Base-by-base conservation (phyloP, 2,329 filamentous ascomycete genomes). In the Calonectria henricotiae region DNA sequence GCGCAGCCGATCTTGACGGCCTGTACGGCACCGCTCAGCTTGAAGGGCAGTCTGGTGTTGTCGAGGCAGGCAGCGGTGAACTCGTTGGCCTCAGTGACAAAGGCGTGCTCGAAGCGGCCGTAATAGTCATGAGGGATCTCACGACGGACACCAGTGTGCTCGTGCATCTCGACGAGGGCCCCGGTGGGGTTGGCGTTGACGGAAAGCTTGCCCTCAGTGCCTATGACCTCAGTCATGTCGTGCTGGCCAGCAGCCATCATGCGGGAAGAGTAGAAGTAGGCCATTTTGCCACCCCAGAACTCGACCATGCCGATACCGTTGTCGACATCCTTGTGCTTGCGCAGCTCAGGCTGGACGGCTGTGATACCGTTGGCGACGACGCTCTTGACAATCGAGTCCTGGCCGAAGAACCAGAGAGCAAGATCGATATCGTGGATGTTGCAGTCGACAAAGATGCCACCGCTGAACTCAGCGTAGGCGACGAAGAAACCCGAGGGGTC, bases 181-280 rank as follows among this genome's bases (percentile, higher is more conserved):
- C 80, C 81, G 55, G 83, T 81, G 5, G 90, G 90, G 73, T 90
- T 88, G 20, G 83, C 85, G 74, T 92, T 92, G 71, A 93, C 83
- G 0, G 85, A 81, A 2, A 93, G 77, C 79, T 92, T 92, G 51
- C 91, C 90, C 71, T 88, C 85, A 0, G 91, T 93, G 9, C 91
- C 91, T 66, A 92, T 90, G 70, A 93, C 87, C 80, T 92, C 90
- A 0, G 90, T 92, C 76, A 86, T 88, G 76, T 93, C 91, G 71
- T 92, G 88, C 79, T 93, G 91, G 0, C 91, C 91, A 0, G 89
- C 87, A 0, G 90, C 89, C 88, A 92, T 93, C 89, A 92, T 93
- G n/a, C 91, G 86, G 3, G 85, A 88, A 37, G 85, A 86, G 79
- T 90, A 93, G 71, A 92, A 88, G 78, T 92, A 90, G 3, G 90